These are phyloP conservation scores for Tephrocybe sp. DNA, from an alignment of 768 basidiomycete species.

Conservation along the genomic window DNA sequence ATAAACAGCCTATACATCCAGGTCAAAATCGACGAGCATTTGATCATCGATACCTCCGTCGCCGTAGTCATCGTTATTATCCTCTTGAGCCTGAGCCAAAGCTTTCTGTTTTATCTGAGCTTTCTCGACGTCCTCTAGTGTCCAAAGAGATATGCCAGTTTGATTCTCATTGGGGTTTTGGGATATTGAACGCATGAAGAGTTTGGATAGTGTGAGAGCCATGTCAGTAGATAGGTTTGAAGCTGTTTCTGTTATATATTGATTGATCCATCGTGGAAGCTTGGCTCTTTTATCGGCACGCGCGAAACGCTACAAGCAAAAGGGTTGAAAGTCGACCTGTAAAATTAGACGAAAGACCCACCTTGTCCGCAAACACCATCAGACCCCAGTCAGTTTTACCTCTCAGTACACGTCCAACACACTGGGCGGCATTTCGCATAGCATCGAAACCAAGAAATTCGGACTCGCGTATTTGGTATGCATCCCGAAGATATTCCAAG, in stretches of 20 bases:
- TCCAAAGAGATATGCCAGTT: slow-evolving; percentile 94
- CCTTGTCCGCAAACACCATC: slow-evolving; percentile 99
- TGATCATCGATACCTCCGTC: slow-evolving; percentile 68
- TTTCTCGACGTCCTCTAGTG: slow-evolving; percentile 85
- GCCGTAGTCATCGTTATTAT: slow-evolving; percentile 56
- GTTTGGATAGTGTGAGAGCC: slow-evolving; percentile 90
- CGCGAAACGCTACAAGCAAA: slow-evolving; percentile 68
- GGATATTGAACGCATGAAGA: slow-evolving; percentile 98
- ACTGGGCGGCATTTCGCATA: slow-evolving; percentile 98
- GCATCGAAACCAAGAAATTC: slow-evolving; percentile 99
- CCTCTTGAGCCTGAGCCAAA: slow-evolving; percentile 42
- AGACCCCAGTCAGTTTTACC: slow-evolving; percentile 99
- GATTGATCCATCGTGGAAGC: slow-evolving; percentile 98
- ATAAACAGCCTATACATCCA: slow-evolving; percentile 32
- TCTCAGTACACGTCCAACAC: slow-evolving; percentile 94
- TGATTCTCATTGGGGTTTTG: slow-evolving; percentile 96
- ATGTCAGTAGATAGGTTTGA: slow-evolving; percentile 98
- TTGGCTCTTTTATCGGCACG: slow-evolving; percentile 92
- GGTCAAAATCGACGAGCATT: slow-evolving; percentile 57
- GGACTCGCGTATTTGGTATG: slow-evolving; percentile 96
- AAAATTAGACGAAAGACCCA: slow-evolving; percentile 28
- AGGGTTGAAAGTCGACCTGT: not conserved
- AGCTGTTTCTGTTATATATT: slow-evolving; percentile 97
- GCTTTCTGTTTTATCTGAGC: slow-evolving; percentile 81
- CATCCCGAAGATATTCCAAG: slow-evolving; percentile 95